Evolutionary conservation across 2,329 filamentous ascomycete species (phyloP), one percentile per base, ranked within the genome.

Genomic region (Knufia fluminis): DNA sequence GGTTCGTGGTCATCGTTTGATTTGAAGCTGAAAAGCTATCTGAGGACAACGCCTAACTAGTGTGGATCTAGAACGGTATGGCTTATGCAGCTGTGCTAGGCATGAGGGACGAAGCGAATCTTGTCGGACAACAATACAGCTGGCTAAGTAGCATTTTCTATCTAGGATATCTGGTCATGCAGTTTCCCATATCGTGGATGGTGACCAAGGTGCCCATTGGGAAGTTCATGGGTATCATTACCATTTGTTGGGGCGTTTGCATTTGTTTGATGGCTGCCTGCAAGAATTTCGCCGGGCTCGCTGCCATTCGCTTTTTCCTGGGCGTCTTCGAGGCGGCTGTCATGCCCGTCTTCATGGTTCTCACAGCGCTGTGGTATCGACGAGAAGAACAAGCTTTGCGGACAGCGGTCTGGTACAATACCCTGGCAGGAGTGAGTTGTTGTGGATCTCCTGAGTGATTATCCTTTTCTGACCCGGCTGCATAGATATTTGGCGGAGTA

Each of bases 31-130:
- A n/a, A n/a, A n/a, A n/a, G n/a, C n/a, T n/a, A n/a, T n/a, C n/a
- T n/a, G n/a, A n/a, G n/a, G n/a, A n/a, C n/a, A n/a, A n/a, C n/a
- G n/a, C n/a, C n/a, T n/a, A n/a, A n/a, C n/a, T n/a, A n/a, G n/a
- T n/a, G n/a, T n/a, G n/a, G n/a, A n/a, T n/a, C n/a, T n/a, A n/a
- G n/a, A n/a, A n/a, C n/a, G n/a, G n/a, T n/a, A n/a, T n/a, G n/a
- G n/a, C n/a, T n/a, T n/a, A n/a, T n/a, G 52, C 56, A 1, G 78
- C 79, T 17, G 78, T 84, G 40, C 82, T 83, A 50, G 54, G 51
- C 3, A 24, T 57, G 20, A 56, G 59, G 43, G 52, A 55, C 1
- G 61, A 62, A 51, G 52, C 61, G 12, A 47, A 69, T 7, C 65
- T 75, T 4, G 53, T 59, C 1, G 72, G 70, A 26, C 64, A 69